Conservation (phyloP, 305 asterid species). For the Fraxinus paxiana region DNA sequence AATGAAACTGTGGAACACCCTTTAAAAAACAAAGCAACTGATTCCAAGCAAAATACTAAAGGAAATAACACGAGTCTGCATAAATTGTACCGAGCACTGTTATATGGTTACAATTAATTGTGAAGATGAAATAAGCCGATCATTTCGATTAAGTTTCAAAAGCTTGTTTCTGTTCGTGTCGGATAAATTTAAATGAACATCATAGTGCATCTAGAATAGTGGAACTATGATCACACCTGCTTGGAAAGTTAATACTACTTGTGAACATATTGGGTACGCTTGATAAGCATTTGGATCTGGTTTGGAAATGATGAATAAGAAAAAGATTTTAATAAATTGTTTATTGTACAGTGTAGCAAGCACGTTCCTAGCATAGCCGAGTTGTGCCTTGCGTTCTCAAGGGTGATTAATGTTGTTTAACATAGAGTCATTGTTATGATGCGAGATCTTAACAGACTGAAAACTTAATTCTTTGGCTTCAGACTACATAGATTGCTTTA, state of each 20-base stretch:
- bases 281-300: neutral
- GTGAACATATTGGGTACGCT: neutral
- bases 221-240: neutral
- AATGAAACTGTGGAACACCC: neutral
- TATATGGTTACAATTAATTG: neutral
- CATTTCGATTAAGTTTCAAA: neutral
- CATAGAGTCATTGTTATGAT: neutral
- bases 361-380: neutral
- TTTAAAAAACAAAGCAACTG: neutral
- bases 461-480: neutral
- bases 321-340: neutral
- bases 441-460: neutral
- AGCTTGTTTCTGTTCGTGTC: neutral
- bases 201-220: neutral
- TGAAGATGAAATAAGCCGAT: neutral
- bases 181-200: neutral
- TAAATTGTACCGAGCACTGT: neutral
- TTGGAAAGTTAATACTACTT: neutral
- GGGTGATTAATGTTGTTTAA: neutral
- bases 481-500: neutral
- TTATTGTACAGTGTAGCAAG: neutral
- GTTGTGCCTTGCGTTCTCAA: neutral
- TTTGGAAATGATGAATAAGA: neutral
- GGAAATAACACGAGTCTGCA: neutral
- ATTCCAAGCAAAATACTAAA: neutral